These are phyloP conservation scores for Gyromitra esculenta DNA, from an alignment of 2,329 filamentous ascomycete species.

Conservation along the genomic window DNA sequence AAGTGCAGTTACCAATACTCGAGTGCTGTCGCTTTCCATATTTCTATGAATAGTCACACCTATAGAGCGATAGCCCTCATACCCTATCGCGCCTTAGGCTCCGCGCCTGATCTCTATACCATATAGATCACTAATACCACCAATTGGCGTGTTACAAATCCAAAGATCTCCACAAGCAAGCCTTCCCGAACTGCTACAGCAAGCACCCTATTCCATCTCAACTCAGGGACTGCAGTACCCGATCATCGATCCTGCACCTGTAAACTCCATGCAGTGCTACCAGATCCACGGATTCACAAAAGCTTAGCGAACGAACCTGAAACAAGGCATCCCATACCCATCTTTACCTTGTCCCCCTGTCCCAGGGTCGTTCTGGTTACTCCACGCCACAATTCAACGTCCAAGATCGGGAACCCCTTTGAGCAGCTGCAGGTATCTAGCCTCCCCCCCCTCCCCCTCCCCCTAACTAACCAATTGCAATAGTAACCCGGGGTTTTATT, in stretches of 20 bases:
- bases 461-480: neutral
- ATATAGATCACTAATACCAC: neutral
- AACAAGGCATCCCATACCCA: slow-evolving; percentile 3
- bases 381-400: slow-evolving; percentile 19
- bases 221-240: neutral
- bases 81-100: neutral
- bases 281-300: slow-evolving; percentile 19
- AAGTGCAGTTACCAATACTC: neutral
- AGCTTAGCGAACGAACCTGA: slow-evolving; percentile 15
- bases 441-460: neutral
- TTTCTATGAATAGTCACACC: neutral
- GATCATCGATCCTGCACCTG: slow-evolving; percentile 14
- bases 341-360: slow-evolving; percentile 38
- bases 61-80: neutral
- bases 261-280: slow-evolving; percentile 15
- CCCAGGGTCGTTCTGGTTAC: slow-evolving; percentile 15
- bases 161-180: neutral
- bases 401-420: neutral
- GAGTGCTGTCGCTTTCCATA: neutral
- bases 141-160: neutral
- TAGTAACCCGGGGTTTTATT: slow-evolving; percentile 20
- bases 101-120: neutral
- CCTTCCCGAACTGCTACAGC: neutral
- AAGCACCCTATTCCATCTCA: neutral
- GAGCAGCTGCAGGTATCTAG: neutral